Evolutionary conservation across 768 basidiomycete species (phyloP).

Genomic region (Ramaria rubella): DNA sequence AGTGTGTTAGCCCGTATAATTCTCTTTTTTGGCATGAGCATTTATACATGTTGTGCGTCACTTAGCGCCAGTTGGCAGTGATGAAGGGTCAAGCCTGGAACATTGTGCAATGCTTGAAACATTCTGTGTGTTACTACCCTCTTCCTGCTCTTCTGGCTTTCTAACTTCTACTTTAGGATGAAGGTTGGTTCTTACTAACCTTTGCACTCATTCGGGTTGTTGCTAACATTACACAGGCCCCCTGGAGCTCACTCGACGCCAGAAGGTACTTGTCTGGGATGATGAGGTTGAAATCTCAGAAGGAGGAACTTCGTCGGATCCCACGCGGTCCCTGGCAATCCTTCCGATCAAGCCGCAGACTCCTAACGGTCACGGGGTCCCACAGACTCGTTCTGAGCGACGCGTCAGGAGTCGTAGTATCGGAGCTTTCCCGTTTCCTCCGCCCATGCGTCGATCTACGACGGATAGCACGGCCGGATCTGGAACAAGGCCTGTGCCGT

Average conservation of each 20-base stretch:
- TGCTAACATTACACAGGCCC: conserved; percentile 49
- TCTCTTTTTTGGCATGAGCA: not conserved
- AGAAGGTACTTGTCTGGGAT: conserved; percentile 77
- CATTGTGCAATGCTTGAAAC: conserved; percentile 76
- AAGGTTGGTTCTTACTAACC: conserved; percentile 41
- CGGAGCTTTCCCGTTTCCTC: conserved; percentile 56
- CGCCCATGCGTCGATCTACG: conserved; percentile 57
- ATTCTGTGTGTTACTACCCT: conserved; percentile 45
- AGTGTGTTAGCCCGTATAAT: conserved; percentile 32
- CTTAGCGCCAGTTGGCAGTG: conserved; percentile 79
- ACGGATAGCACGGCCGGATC: conserved; percentile 50
- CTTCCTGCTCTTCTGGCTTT: conserved; percentile 1
- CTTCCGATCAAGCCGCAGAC: conserved; percentile 33
- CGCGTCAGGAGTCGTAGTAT: conserved; percentile 12
- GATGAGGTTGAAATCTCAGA: conserved; percentile 74
- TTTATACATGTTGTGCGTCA: not conserved
- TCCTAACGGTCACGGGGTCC: not conserved
- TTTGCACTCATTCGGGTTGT: not conserved
- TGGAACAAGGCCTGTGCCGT: conserved; percentile 68
- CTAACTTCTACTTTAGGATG: conserved; percentile 44
- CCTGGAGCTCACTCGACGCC: conserved; percentile 78
- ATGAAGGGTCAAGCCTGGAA: conserved; percentile 93
- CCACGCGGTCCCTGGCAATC: not conserved
- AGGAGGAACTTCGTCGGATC: conserved; percentile 12
- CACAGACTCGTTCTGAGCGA: conserved; percentile 55